Conservation (phyloP, 2,329 filamentous ascomycete species). For the Arachnopeziza araneosa region DNA sequence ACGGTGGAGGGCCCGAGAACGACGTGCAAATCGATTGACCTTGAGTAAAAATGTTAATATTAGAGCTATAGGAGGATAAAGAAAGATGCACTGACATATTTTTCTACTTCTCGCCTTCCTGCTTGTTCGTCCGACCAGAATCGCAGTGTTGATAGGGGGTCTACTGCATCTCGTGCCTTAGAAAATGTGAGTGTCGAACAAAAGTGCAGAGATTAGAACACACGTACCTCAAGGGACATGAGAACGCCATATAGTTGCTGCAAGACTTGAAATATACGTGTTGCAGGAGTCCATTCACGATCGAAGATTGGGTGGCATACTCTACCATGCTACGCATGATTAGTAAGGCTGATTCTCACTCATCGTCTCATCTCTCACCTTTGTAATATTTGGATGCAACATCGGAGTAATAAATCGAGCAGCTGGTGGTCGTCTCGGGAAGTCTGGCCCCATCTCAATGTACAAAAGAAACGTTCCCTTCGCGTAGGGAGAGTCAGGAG, state of each 20-base stretch:
- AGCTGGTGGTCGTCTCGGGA: constrained; percentile 12
- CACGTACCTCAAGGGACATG: constrained; percentile 18
- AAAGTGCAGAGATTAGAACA: neutral
- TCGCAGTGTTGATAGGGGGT: constrained; percentile 17
- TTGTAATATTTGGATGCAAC: constrained; percentile 24
- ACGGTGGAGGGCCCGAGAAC: constrained; percentile 5
- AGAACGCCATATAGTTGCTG: constrained; percentile 21
- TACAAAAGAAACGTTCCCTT: constrained; percentile 7
- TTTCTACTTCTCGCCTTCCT: constrained; percentile 16
- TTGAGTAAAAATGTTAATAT: neutral
- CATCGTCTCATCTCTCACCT: constrained; percentile 10
- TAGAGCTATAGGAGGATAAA: neutral
- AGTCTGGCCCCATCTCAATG: constrained; percentile 8
- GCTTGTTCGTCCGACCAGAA: constrained; percentile 18
- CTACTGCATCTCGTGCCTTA: constrained; percentile 15
- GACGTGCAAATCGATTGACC: constrained; percentile 6
- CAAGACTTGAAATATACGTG: constrained; percentile 18
- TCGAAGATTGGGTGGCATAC: constrained; percentile 24
- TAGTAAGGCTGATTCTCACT: neutral
- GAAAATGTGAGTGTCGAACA: neutral
- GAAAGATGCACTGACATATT: constrained; percentile 16
- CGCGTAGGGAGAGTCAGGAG: constrained; percentile 7
- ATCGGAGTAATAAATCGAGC: constrained; percentile 22
- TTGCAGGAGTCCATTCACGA: constrained; percentile 19
- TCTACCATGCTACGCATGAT: constrained; percentile 17